These are phyloP conservation scores for Luzula sylvatica DNA, from an alignment of 176 grass and related monocot genomes.

Conservation along the genomic window DNA sequence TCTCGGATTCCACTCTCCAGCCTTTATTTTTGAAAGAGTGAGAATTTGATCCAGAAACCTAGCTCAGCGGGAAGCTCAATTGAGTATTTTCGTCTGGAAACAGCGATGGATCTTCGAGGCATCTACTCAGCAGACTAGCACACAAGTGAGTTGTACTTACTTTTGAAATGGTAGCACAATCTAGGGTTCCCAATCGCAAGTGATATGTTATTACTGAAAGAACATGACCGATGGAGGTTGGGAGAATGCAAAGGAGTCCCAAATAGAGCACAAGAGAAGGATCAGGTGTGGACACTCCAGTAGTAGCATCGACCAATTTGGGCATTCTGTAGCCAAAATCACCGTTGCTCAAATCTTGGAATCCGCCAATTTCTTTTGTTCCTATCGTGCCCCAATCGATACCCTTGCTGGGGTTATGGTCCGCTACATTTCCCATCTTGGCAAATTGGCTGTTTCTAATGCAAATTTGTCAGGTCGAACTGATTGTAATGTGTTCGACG, in stretches of 20 bases:
- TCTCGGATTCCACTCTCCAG: no score
- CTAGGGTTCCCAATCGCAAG: not conserved
- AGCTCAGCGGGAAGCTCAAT: not conserved
- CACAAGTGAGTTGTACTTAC: not conserved
- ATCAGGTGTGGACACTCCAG: not conserved
- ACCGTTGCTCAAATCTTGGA: constrained; percentile 62
- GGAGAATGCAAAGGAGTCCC: constrained; percentile 22
- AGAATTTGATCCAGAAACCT: not conserved
- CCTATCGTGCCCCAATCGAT: constrained; percentile 51
- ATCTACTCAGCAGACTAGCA: not conserved
- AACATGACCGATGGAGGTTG: constrained; percentile 43
- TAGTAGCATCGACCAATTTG: constrained; percentile 45
- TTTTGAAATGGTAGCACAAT: constrained; percentile 8
- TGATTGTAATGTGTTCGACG: constrained; percentile 57
- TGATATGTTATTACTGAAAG: constrained; percentile 43
- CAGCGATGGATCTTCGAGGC: not conserved
- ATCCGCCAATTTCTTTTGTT: constrained; percentile 46
- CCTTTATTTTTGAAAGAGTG: not conserved
- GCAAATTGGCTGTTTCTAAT: constrained; percentile 47
- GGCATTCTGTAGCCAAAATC: constrained; percentile 45
- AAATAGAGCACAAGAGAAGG: constrained; percentile 25
- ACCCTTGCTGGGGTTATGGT: constrained; percentile 49
- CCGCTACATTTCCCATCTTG: constrained; percentile 59
- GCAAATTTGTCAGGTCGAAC: constrained; percentile 58
- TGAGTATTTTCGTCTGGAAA: not conserved